Evolutionary conservation across 2,329 filamentous ascomycete genomes (phyloP), one percentile per base, ranked within the genome.

Genomic region (Fusarium keratoplasticum): DNA sequence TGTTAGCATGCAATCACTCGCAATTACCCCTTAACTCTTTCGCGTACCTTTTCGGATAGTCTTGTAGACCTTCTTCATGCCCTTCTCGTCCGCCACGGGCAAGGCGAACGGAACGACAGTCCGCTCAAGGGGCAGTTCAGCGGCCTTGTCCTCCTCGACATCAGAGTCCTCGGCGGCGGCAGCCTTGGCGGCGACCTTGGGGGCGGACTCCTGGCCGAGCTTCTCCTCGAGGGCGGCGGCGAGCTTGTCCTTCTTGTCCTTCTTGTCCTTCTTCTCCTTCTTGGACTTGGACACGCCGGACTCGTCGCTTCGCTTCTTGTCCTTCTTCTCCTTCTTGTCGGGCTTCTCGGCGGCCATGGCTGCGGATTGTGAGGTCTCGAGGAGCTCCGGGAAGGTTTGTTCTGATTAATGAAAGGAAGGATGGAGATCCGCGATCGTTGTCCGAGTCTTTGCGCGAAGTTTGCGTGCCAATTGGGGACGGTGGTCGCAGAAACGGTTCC

Each of bases 31-130:
- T 13, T 27, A 13, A 27, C 14, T 38, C 31, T 36, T 31, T 64
- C 42, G 67, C 86, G 61, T 83, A 91, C 89, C 87, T 82, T 88
- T 89, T 77, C 86, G 84, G 71, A 89, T 87, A 38, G 84, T 86
- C 86, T 89, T 89, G 83, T 87, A 86, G 62, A 88, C 83, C 86
- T 89, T 90, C 87, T 91, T 91, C 81, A 88, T 87, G 61, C 86
- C 89, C 88, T 97, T 96, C 72, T 94, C 94, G 73, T 95, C 92
- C 31, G 93, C 93, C 70, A 97, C 86, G 36, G 95, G 94, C 77
- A 93, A 88, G 66, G 95, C 95, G 81, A 98, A 96, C 33, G 95
- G 93, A 64, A 97, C 94, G 57, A 97, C 86, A 67, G 92, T 91
- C 77, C 88, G 80, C 82, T 86, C 84, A 64, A 87, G 81, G 59